Evolutionary conservation across 805 yeast genomes (phyloP), one percentile per base, ranked within the genome.

Genomic region (Saccharomycopsis javanensis): DNA sequence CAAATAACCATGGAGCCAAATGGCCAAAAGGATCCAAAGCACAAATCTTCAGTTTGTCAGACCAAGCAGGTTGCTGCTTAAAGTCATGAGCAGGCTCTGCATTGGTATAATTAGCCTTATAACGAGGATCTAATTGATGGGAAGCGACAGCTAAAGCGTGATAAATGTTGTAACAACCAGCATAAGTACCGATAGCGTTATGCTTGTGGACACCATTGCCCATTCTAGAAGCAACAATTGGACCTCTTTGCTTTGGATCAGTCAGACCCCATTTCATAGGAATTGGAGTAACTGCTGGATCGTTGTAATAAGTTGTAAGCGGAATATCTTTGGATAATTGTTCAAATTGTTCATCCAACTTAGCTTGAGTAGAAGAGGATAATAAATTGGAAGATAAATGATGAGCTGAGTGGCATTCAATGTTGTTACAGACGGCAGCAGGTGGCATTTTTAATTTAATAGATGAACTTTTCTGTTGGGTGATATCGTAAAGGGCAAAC

Each of bases 21-120:
- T 82, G 88, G 27, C 87, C 88, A 64, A 79, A 79, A 23, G 86
- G 85, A 66, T 82, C 88, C 75, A 82, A 69, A 1, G 86, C 75
- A 25, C 81, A 86, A 61, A 82, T 82, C 67, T 82, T 82, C 60
- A 75, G 77, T 18, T 68, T 63, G 56, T 75, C 79, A 51, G 72
- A 71, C 88, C 88, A 82, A 61, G 78, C 79, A 30, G 78, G 74
- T 58, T 77, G 79, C 57, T 79, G 81, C 8, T 77, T 75, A 61
- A 82, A 72, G 27, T 76, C 64, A 56, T 79, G 79, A 10, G 83
- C 83, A 10, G 88, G 86, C 64, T 82, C 78, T 31, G 86, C 76
- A 66, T 82, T 80, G 50, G 84, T 78, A 67, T 79, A 82, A 63
- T 83, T 83, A 28, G 87, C 82, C 52, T 68, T 68, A 64, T 82